These are phyloP conservation scores for Mycena maculata DNA, from an alignment of 768 basidiomycete genomes.

Conservation along the genomic window DNA sequence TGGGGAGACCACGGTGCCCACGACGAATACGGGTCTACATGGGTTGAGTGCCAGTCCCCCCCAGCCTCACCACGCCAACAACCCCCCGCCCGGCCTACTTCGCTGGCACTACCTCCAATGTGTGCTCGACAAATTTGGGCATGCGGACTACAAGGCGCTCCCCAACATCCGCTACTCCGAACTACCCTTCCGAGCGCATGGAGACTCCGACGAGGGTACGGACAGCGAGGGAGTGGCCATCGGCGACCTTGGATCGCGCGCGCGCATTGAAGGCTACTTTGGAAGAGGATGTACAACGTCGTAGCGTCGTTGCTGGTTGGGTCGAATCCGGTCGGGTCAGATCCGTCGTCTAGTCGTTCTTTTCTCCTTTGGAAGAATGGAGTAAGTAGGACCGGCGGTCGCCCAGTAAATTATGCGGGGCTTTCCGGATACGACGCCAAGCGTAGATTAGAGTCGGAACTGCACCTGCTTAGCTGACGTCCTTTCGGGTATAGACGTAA, in stretches of 20 bases:
- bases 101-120: slow-evolving; percentile 12
- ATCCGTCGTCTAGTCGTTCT: too few relatives aligned
- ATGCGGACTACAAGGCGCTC: neutral
- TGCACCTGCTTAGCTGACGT: too few relatives aligned
- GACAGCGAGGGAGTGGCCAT: slow-evolving; percentile 7
- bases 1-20: neutral
- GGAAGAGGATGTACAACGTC: neutral
- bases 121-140: neutral
- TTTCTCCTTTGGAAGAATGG: too few relatives aligned
- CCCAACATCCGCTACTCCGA: neutral
- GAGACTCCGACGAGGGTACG: neutral
- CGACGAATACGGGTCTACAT: neutral
- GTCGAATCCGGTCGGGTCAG: too few relatives aligned
- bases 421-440: too few relatives aligned
- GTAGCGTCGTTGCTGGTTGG: neutral
- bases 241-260: slow-evolving; percentile 1
- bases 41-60: neutral
- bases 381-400: too few relatives aligned
- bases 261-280: neutral
- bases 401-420: too few relatives aligned
- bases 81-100: neutral
- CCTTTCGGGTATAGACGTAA: too few relatives aligned
- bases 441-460: too few relatives aligned
- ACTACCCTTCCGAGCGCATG: neutral
- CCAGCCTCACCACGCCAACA: neutral